Base-by-base conservation (phyloP, 768 basidiomycete genomes). In the Naganishia kalamii region DNA sequence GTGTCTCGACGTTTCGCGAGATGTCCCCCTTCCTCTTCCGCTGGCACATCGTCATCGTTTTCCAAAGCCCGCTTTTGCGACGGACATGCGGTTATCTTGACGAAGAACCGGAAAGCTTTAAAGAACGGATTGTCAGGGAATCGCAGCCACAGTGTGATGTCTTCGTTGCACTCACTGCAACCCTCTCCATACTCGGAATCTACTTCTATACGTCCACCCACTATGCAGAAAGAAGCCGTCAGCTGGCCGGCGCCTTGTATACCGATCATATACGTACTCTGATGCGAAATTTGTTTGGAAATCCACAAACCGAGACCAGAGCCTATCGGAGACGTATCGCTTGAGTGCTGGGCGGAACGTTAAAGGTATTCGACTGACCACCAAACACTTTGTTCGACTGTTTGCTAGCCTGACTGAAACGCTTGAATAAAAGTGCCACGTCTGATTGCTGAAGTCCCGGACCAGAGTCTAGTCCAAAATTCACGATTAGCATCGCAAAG, bases 291-390 rank as follows among this genome's bases (percentile, higher is more conserved):
- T 66, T 76, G 75, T 65, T 78, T 71, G 65, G 72, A 72, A 19
- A 81, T 78, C 60, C 78, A 81, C 7, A 81, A 66, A 21, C 80
- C 79, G 1, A 81, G 69, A 12, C 80, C 80, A 17, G 69, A 71
- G 2, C 77, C 76, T 25, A 71, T 70, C 51, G 71, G 70, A 7
- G 68, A 65, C n/a, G n/a, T n/a, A 32, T 65, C 69, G 68, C 35
- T 73, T 75, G 67, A 72, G 57, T 51, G 2, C 10, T 25, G 6
- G 40, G 3, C 35, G n/a, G 7, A 25, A 8, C 3, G 33, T 23
- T 11, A 33, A 11, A 12, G 35, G 21, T 23, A n/a, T 25, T 29
- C 1, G 27, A 11, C 21, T 63, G 72, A 35, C 75, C 75, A 5
- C 71, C 72, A 66, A 74, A 79, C 41, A 74, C 47, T 69, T 75